phyloP scores from a whole-genome alignment of 2,329 filamentous ascomycete species.

The Acrocalymma vagum region DNA sequence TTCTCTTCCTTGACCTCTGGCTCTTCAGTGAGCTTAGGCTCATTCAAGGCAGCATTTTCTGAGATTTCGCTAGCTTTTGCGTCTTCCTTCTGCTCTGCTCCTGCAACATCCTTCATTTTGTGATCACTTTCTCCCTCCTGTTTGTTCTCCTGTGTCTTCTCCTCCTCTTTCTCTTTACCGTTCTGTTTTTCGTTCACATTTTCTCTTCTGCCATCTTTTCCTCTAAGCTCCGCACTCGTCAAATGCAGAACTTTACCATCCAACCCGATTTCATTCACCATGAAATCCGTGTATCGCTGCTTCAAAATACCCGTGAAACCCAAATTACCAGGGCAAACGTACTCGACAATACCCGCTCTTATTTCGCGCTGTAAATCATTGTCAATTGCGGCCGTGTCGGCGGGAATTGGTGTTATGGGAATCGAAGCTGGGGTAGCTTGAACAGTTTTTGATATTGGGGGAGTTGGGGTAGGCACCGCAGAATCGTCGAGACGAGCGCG shows the following conservation, averaged over 20 bases:
- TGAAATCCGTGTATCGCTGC: constrained; percentile 86
- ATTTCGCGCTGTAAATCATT: constrained; percentile 51
- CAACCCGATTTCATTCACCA: constrained; percentile 86
- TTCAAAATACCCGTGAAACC: constrained; percentile 73
- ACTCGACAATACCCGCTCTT: constrained; percentile 69
- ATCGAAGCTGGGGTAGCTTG: constrained; percentile 6
- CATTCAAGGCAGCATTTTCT: constrained; percentile 22
- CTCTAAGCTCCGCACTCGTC: constrained; percentile 51
- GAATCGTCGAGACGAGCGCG: constrained; percentile 41
- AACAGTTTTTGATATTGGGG: constrained; percentile 14
- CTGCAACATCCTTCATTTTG: constrained; percentile 26
- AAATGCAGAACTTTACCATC: constrained; percentile 81
- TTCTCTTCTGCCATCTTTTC: constrained; percentile 23
- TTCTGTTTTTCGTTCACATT: constrained; percentile 21
- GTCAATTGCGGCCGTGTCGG: constrained; percentile 23
- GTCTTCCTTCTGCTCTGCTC: constrained; percentile 32
- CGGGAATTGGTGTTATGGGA: constrained; percentile 18
- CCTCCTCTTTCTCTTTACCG: constrained; percentile 16
- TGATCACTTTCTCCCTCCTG: constrained; percentile 21
- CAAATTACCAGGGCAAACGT: constrained; percentile 64
- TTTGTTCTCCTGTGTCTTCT: constrained; percentile 10
- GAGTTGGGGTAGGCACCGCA: constrained; percentile 11
- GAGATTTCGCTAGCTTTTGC: constrained; percentile 23
- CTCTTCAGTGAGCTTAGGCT: constrained; percentile 29
- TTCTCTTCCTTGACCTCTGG: constrained; percentile 16